Base-by-base conservation (phyloP, 2,329 filamentous ascomycete genomes). In the Chaetomium sp. region DNA sequence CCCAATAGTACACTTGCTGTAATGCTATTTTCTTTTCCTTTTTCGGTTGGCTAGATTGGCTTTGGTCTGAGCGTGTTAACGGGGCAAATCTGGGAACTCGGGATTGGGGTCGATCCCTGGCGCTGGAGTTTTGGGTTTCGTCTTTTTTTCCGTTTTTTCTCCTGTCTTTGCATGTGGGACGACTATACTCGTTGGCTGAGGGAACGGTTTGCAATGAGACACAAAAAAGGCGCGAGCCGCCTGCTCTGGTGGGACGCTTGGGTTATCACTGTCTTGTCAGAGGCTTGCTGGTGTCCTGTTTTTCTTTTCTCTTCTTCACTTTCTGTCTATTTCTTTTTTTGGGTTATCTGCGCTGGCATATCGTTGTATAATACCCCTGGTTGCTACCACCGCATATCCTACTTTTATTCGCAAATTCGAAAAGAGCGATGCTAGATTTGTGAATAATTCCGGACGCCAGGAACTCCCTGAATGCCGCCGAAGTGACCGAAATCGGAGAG, bases 351-450 rank as follows among this genome's bases (percentile, higher is more conserved):
- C 55, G 56, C 49, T 59, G 57, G 60, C 59, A 61, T 58, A 49
- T 59, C 41, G 58, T 58, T 64, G 62, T 64, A 64, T 59, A 62
- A 64, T 64, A 64, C 52, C 52, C 61, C 54, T 56, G 55, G 48
- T 52, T 47, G 55, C 54, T 60, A 47, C 47, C 38, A 55, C 37
- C 48, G 19, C 19, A 6, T 38, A 12, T 6, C 14, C 40, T 11
- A n/a, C 11, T 27, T 27, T 27, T 27, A 27, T 27, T 27, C 19
- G 19, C 19, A 27, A 27, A 27, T 27, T 27, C 19, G 19, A 42
- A 38, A 42, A 42, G 40, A 42, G 40, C 11, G 6, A 8, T 11
- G 40, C 10, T 42, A 14, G 40, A 12, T 8, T 42, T 42, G 7
- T 12, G 40, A 14, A 42, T n/a, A 11, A 42, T 7, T 42, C 40